Percentiles rank a stretch among this genome's conserved stretches.
These are phyloP conservation scores for Boletus vermiculosoides DNA, from an alignment of 768 basidiomycete species.

Conservation along the genomic window DNA sequence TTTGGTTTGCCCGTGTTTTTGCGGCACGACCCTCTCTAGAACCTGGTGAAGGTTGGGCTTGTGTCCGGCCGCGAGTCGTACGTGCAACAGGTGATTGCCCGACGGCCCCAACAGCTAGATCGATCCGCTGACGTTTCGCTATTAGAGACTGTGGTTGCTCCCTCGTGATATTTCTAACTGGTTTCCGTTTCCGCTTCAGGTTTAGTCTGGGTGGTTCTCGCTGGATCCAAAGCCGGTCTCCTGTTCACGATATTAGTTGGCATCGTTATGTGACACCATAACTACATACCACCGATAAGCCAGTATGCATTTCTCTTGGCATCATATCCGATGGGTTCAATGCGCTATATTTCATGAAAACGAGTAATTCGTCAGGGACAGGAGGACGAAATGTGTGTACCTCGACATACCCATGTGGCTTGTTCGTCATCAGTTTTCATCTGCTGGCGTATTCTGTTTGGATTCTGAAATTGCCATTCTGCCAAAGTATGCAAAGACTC, in stretches of 20 bases:
- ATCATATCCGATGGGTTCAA: slow-evolving; percentile 85
- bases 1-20: slow-evolving; percentile 68
- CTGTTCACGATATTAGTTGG: slow-evolving; percentile 36
- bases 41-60: slow-evolving; percentile 24
- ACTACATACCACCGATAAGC: slow-evolving; percentile 68
- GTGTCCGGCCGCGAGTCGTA: slow-evolving; percentile 16
- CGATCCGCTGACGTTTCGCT: slow-evolving; percentile 29
- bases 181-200: slow-evolving; percentile 43
- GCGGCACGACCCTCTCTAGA: slow-evolving; percentile 58
- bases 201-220: slow-evolving; percentile 55
- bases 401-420: slow-evolving; percentile 67
- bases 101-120: background rate
- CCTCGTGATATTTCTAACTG: slow-evolving; percentile 25
- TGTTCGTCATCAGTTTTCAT: slow-evolving; percentile 81
- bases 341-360: slow-evolving; percentile 49
- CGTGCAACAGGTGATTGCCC: slow-evolving; percentile 10
- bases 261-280: background rate
- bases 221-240: slow-evolving; percentile 85
- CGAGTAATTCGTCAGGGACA: background rate
- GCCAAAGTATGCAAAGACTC: slow-evolving; percentile 69
- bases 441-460: slow-evolving; percentile 59
- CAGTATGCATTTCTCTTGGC: slow-evolving; percentile 77
- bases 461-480: slow-evolving; percentile 89
- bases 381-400: background rate
- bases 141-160: slow-evolving; percentile 13